phyloP scores from a whole-genome alignment of 352 stramenopile species.

The Phytophthora macrochlamydospora region DNA sequence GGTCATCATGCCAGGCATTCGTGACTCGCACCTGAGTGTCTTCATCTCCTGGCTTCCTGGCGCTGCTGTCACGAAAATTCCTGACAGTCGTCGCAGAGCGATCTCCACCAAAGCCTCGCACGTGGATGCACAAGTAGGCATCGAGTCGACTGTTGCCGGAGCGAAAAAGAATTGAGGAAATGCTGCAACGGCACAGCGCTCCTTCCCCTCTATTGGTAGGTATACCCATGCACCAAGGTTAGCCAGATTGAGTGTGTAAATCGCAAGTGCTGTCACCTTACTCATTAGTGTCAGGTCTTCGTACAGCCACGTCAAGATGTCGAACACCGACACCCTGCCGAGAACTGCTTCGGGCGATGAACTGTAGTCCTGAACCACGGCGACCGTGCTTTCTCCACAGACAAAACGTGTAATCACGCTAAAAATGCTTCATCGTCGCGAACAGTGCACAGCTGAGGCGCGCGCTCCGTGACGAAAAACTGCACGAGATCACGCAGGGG shows the following conservation, averaged over 20 bases:
- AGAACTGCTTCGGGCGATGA: conserved; percentile 34
- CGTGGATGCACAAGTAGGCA: conserved; percentile 19
- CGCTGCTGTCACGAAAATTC: conserved; percentile 31
- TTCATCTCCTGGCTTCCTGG: conserved; percentile 4
- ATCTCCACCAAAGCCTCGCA: conserved; percentile 49
- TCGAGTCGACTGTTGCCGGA: conserved; percentile 31
- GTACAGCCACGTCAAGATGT: conserved; percentile 59
- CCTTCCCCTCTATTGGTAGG: conserved; percentile 33
- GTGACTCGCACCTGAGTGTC: conserved; percentile 24
- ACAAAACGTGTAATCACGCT: conserved; percentile 59
- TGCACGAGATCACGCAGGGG: conserved; percentile 42
- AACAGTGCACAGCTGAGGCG: conserved; percentile 37
- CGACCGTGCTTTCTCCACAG: conserved; percentile 43
- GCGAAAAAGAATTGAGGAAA: conserved; percentile 62
- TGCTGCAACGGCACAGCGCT: conserved; percentile 36
- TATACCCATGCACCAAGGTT: not conserved
- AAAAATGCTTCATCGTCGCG: conserved; percentile 59
- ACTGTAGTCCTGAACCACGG: conserved; percentile 40
- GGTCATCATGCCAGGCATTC: not conserved
- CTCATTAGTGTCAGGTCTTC: conserved; percentile 64
- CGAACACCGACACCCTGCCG: conserved; percentile 44
- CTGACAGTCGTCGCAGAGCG: conserved; percentile 30
- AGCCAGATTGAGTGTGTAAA: not conserved
- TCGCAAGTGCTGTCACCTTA: conserved; percentile 19
- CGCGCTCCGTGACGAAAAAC: conserved; percentile 30